Base-by-base conservation (phyloP, 768 basidiomycete species). In the Suillus lakei region DNA sequence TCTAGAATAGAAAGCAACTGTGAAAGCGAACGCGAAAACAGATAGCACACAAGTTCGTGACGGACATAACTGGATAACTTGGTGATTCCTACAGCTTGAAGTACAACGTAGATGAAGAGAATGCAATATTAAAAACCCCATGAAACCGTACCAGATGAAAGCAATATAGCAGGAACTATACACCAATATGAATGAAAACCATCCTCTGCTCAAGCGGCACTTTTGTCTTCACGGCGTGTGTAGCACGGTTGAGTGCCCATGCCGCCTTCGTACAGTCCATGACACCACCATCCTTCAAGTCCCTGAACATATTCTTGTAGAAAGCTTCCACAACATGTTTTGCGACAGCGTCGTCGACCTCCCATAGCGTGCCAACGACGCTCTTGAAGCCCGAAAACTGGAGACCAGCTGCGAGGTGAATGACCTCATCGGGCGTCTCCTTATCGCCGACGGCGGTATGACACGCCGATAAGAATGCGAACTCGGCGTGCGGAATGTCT, bases 281-380 rank as follows among this genome's bases (percentile, higher is more conserved):
- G 10, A 16, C 16, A 15, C 36, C 64, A 3, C 26, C 46, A 4
- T 62, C 21, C 21, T 67, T 71, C 4, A 60, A 46, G 15, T 15
- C 0, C 44, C n/a, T 15, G 32, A 28, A n/a, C 28, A 53, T 38
- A 61, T n/a, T 0, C 26, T 38, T 10, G 34, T 16, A 34, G 61
- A 66, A 63, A 66, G 62, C 12, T 23, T 62, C 18, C 18, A 21
- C 23, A 21, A 28, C 7, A 48, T 26, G n/a, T 7, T 55, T 13
- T 28, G 61, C 65, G 15, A 62, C 51, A 21, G 34, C 39, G 21
- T 62, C 65, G 12, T 38, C 43, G 18, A 66, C 53, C 18, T 59
- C 66, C 73, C 73, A 74, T 64, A 72, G 62, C 15, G 72, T 73
- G 36, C 64, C 72, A 21, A 73, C 41, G 15, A 72, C 72, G 44